phyloP scores from a whole-genome alignment of 345 rosid species.

The Acer negundo region DNA sequence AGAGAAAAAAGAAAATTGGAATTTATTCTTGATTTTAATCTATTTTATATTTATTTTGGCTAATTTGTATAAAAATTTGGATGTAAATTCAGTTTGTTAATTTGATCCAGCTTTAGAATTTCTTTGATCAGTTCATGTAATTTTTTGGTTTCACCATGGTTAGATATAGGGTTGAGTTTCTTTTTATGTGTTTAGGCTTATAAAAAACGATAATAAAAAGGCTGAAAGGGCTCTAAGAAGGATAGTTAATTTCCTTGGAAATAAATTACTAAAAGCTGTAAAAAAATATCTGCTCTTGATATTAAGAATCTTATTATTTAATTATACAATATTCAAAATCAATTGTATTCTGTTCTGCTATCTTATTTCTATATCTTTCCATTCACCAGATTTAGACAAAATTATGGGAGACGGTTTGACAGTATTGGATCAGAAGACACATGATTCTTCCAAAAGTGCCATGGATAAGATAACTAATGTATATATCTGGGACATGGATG shows the following conservation, averaged over 20 bases:
- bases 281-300: not conserved
- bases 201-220: not conserved
- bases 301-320: not conserved
- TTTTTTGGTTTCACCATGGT: not conserved
- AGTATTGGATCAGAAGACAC: conserved; percentile 23
- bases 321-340: not conserved
- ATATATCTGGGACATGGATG: conserved; percentile 91
- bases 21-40: not conserved
- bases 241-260: not conserved
- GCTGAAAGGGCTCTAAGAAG: not conserved
- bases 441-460: conserved; percentile 21
- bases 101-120: not conserved
- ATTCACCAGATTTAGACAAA: not conserved
- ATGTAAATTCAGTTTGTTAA: not conserved
- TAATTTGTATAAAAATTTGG: not conserved
- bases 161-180: not conserved
- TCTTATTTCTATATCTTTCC: not conserved
- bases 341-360: not conserved
- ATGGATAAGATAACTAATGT: conserved; percentile 46
- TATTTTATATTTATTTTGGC: not conserved
- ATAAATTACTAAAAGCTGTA: not conserved
- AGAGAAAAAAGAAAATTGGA: not conserved
- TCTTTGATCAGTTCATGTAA: not conserved
- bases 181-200: not conserved
- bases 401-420: conserved; percentile 33